Base-by-base conservation (phyloP, 148 eudicot species). In the Cornus kousa region DNA sequence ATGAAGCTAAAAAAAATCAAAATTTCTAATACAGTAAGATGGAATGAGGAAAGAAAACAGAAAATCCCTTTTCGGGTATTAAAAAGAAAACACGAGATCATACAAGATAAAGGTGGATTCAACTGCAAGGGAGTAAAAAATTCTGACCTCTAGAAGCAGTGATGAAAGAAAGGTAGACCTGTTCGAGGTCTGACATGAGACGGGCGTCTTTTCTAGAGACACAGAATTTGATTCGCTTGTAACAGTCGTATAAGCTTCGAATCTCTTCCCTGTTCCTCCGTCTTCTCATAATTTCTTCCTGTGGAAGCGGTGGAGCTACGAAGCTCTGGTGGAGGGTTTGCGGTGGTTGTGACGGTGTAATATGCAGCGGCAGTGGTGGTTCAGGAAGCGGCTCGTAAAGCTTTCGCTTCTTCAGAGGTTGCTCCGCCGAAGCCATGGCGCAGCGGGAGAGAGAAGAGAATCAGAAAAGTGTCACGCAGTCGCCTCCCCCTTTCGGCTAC, bases 351-450 rank as follows among this genome's bases (percentile, higher is more conserved):
- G 86, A 79, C 0, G 73, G 87, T 84, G 86, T 31, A 79, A 87
- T 1, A 35, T 2, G 37, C 37, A 89, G 90, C 11, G 87, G 87
- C 4, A 77, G 83, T 2, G 84, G 74, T 1, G 81, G 82, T 9
- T 71, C 82, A 0, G 84, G 83, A n/a, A 74, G 85, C 19, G 81
- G 82, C 39, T 90, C 91, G 90, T 85, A 86, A 37, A 93, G 82
- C 77, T 85, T 93, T 5, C 97, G 93, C 88, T 95, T 95, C 80
- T 95, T 95, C 32, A 87, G 90, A 68, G 99, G 99, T 77, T 90
- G 97, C 87, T 95, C 98, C 74, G 85, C 39, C 72, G 85, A 70
- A 64, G 89, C 86, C 90, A 88, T 88, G 75, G 76, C 70, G 67
- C 22, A 67, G 78, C 31, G 57, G 59, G 64, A 31, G 67, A 43